Base-by-base conservation (phyloP, 768 basidiomycete genomes). In the Xerocomellus chrysenteron region DNA sequence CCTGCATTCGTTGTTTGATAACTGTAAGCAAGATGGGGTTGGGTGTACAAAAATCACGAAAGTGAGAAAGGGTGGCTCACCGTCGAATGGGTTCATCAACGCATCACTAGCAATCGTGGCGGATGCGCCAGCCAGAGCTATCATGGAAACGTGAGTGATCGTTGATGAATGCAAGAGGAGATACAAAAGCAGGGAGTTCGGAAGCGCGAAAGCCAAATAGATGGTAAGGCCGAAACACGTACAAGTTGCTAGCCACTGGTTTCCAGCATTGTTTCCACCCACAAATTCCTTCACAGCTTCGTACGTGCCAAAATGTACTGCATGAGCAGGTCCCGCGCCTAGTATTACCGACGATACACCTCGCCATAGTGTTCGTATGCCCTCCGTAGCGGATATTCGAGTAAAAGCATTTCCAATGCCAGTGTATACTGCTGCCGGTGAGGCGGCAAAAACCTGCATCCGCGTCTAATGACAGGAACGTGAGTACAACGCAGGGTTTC, bases 31-130 rank as follows among this genome's bases (percentile, higher is more conserved):
- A 55, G 30, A 26, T 54, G 61, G 51, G 42, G 51, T 59, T 58
- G 52, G 58, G 59, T 55, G 47, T 49, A 54, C 46, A 35, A 40
- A 39, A 49, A 37, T 41, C 45, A 47, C 52, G 55, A 41, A 33
- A 44, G 37, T 12, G 41, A 48, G 24, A 45, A 41, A 54, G 28
- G 24, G 11, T 50, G 13, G 73, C 85, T 69, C 72, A 97, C 96
- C 96, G 75, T 99, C 97, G 68, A 99, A 99, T 3, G 97, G 97
- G 73, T 98, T 99, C 97, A 99, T 99, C 52, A 98, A 78, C 3
- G 97, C 97, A 76, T 99, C 97, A 55, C 88, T 90, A 4, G 94
- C 90, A 61, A 95, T 90, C 11, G 97, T 98, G 0, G 96, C 97
- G 0, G 88, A 84, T 44, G 94, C 97, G 58, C 97, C 97, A 32